These are phyloP conservation scores for Lachnellula hyalina DNA, from an alignment of 2,329 filamentous ascomycete species.

Conservation along the genomic window DNA sequence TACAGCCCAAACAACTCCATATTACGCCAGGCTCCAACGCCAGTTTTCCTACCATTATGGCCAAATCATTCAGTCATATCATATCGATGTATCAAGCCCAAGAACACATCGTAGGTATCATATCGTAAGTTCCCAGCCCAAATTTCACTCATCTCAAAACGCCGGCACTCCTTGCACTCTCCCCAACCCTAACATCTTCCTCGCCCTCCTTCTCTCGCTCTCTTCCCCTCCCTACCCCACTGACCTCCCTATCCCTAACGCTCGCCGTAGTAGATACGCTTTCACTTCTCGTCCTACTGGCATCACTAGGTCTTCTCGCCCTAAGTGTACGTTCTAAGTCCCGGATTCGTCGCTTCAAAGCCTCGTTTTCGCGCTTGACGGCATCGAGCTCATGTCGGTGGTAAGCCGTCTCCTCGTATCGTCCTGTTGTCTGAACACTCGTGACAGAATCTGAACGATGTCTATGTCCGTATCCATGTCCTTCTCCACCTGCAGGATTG, in stretches of 20 bases:
- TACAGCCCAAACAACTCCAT: too few relatives aligned
- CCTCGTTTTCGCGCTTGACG: slow-evolving; percentile 60
- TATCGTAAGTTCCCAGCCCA: too few relatives aligned
- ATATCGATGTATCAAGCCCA: too few relatives aligned
- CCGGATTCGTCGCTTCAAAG: slow-evolving; percentile 53
- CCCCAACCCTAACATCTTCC: slow-evolving; percentile 55
- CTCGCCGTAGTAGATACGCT: slow-evolving; percentile 51
- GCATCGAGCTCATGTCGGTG: slow-evolving; percentile 55
- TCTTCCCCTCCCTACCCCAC: slow-evolving; percentile 23
- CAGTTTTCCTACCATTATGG: too few relatives aligned
- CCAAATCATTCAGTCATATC: too few relatives aligned
- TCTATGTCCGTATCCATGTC: background rate
- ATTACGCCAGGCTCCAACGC: too few relatives aligned
- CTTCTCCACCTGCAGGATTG: background rate
- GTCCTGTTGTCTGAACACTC: slow-evolving; percentile 50
- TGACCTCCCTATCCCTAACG: slow-evolving; percentile 27
- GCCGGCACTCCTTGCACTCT: slow-evolving; percentile 51
- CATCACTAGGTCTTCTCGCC: slow-evolving; percentile 33
- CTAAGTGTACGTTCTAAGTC: slow-evolving; percentile 53
- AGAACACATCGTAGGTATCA: too few relatives aligned
- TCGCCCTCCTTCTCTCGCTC: slow-evolving; percentile 41
- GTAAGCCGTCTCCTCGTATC: slow-evolving; percentile 58
- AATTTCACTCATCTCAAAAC: slow-evolving; percentile 21
- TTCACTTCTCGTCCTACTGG: slow-evolving; percentile 44
- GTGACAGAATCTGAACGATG: slow-evolving; percentile 26